These are phyloP conservation scores for Trichosporon faecale DNA, from an alignment of 1,284 basidiomycete species.

Conservation along the genomic window DNA sequence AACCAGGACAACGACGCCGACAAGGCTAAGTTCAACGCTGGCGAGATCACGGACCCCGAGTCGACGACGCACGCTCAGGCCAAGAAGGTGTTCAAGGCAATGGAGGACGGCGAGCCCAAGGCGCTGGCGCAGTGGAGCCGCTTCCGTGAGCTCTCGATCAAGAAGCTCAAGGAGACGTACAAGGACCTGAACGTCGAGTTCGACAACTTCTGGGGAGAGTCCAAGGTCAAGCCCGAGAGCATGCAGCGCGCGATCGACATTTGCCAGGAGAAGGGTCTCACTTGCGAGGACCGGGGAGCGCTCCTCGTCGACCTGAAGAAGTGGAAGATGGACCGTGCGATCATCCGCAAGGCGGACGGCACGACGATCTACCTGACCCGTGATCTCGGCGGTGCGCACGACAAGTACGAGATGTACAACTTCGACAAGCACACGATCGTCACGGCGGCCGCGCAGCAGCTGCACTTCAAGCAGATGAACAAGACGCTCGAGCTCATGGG, in stretches of 20 bases:
- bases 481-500: slow-evolving; percentile 89
- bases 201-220: slow-evolving; percentile 93
- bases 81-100: slow-evolving; percentile 86
- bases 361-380: slow-evolving; percentile 98
- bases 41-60: slow-evolving; percentile 38
- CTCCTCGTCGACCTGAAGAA: slow-evolving; percentile 76
- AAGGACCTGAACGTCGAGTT: slow-evolving; percentile 86
- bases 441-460: slow-evolving; percentile 88
- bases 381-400: slow-evolving; percentile 89
- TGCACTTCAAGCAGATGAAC: slow-evolving; percentile 92
- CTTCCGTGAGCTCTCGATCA: slow-evolving; percentile 89
- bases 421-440: slow-evolving; percentile 99
- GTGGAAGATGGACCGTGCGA: slow-evolving; percentile 85
- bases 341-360: slow-evolving; percentile 89
- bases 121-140: slow-evolving; percentile 84
- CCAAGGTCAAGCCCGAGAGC: slow-evolving; percentile 73
- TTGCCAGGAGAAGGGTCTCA: slow-evolving; percentile 54
- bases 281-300: slow-evolving; percentile 68
- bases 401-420: slow-evolving; percentile 86
- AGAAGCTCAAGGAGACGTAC: slow-evolving; percentile 89
- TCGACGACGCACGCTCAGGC: slow-evolving; percentile 71
- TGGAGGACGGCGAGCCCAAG: slow-evolving; percentile 87
- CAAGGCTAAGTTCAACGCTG: slow-evolving; percentile 53
- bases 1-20: slow-evolving; percentile 70
- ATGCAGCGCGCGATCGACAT: slow-evolving; percentile 66